Evolutionary conservation across 768 basidiomycete genomes (phyloP).

Genomic region (Macrolepiota dolichaula): DNA sequence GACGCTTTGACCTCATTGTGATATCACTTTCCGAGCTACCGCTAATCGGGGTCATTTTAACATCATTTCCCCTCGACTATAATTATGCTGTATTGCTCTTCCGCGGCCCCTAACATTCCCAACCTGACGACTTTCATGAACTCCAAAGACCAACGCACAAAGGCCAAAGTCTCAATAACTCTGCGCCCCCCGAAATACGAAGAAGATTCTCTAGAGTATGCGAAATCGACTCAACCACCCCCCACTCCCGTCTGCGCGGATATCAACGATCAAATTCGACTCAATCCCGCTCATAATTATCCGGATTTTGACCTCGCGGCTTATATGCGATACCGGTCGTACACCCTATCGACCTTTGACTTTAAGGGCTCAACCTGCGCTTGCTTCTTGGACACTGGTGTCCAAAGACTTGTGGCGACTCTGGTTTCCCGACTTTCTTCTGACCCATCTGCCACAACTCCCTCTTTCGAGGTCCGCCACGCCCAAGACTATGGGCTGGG

Average conservation of each 20-base stretch:
- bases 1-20: background rate
- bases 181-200: background rate
- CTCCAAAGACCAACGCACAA: background rate
- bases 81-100: background rate
- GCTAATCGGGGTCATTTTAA: conserved; percentile 2
- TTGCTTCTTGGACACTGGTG: conserved; percentile 27
- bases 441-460: background rate
- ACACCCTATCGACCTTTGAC: conserved; percentile 20
- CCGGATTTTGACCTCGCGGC: conserved; percentile 25
- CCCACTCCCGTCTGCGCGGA: conserved; percentile 1
- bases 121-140: background rate
- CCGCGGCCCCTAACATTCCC: background rate
- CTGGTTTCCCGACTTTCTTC: background rate
- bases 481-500: conserved; percentile 30
- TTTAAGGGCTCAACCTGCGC: conserved; percentile 20
- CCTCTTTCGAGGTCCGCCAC: conserved; percentile 20
- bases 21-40: background rate
- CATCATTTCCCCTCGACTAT: background rate
- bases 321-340: conserved; percentile 22
- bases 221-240: background rate
- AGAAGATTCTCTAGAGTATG: background rate
- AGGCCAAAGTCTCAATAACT: background rate
- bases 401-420: conserved; percentile 23
- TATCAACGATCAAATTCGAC: conserved; percentile 19
- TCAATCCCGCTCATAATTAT: conserved; percentile 19